Evolutionary conservation across 164 flowering plant species (phyloP).

Genomic region (Tinospora cordifolia): DNA sequence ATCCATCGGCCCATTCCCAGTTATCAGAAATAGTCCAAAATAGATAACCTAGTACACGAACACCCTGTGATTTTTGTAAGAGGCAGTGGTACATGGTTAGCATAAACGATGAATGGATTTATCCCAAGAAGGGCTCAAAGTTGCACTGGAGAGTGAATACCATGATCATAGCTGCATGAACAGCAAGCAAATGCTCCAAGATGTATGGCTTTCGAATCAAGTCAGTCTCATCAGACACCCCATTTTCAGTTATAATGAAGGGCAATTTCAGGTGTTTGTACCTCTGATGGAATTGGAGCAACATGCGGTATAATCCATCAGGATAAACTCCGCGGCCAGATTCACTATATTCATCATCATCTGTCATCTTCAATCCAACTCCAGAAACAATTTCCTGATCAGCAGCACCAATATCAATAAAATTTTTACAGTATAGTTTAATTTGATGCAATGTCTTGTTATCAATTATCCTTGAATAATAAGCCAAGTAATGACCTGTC

Average conservation of each 20-base stretch:
- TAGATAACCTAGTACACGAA: conserved; percentile 79
- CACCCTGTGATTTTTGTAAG: conserved; percentile 50
- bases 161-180: conserved; percentile 76
- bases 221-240: conserved; percentile 87
- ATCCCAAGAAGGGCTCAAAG: not conserved
- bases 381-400: conserved; percentile 75
- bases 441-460: not conserved
- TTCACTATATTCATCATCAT: conserved; percentile 94
- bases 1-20: conserved; percentile 99
- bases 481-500: conserved; percentile 54
- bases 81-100: not conserved
- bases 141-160: conserved; percentile 28
- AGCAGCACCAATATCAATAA: conserved; percentile 8
- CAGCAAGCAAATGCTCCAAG: conserved; percentile 83
- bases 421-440: not conserved
- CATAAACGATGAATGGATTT: not conserved
- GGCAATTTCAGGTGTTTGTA: conserved; percentile 75
- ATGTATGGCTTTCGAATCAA: conserved; percentile 79
- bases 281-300: conserved; percentile 87
- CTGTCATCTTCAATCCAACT: conserved; percentile 72
- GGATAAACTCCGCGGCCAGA: conserved; percentile 96
- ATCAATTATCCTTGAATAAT: not conserved
- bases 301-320: conserved; percentile 81
- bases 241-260: conserved; percentile 84
- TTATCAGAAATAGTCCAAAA: conserved; percentile 98